Evolutionary conservation across 345 rosid genomes (phyloP).

Genomic region (Theobroma cacao): DNA sequence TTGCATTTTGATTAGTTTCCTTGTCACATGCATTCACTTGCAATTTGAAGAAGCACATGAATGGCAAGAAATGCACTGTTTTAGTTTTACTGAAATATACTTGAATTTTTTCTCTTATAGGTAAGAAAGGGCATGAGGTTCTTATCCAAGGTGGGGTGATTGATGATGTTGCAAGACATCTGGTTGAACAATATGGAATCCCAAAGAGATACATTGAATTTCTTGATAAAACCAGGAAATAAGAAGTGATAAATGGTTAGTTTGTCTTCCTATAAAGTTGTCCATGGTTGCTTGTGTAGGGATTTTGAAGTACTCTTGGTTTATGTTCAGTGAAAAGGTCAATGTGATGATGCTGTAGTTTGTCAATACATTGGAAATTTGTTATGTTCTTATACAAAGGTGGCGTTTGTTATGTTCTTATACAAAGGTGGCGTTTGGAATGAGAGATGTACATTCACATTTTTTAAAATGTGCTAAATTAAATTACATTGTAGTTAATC

Average conservation of each 20-base stretch:
- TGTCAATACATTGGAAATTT: too few species aligned
- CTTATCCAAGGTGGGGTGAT: constrained; percentile 95
- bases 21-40: neutral
- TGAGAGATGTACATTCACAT: too few species aligned
- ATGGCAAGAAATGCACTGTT: neutral
- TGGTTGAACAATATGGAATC: constrained; percentile 78
- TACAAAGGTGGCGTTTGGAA: too few species aligned
- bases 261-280: neutral
- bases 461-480: too few species aligned
- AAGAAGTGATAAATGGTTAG: constrained; percentile 25
- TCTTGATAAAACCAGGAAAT: constrained; percentile 89
- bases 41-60: neutral
- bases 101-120: constrained; percentile 28
- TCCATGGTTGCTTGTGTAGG: too few species aligned
- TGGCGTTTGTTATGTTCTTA: too few species aligned
- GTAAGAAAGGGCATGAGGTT: constrained; percentile 89
- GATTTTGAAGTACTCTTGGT: neutral
- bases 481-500: too few species aligned
- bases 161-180: constrained; percentile 74
- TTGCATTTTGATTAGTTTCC: neutral
- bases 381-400: too few species aligned
- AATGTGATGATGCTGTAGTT: too few species aligned
- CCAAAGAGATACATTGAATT: constrained; percentile 87
- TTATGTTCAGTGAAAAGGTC: too few species aligned
- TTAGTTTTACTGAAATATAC: neutral